Percentiles rank a stretch among this genome's conserved stretches.
Conservation (phyloP, 345 rosid genomes). For the Rhodamnia argentea region DNA sequence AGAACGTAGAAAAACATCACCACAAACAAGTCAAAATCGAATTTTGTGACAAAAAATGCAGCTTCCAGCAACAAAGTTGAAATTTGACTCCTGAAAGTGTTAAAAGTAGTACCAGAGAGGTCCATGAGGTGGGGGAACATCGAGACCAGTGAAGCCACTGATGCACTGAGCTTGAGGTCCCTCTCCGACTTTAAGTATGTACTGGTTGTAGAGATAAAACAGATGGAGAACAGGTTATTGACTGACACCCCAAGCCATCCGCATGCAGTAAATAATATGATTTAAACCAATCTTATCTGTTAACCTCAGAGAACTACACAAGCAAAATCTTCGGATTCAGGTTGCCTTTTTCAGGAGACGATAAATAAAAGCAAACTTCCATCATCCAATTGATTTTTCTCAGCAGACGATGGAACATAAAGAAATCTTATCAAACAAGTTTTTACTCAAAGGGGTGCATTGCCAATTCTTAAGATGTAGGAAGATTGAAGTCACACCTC, state of each 20-base stretch:
- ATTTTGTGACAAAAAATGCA: not conserved
- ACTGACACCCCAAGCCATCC: not conserved
- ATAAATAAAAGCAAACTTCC: not conserved
- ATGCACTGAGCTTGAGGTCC: constrained; percentile 77
- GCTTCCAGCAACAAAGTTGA: not conserved
- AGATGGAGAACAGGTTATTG: not conserved
- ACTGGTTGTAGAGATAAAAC: constrained; percentile 25
- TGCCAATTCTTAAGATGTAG: not conserved
- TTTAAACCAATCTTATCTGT: not conserved
- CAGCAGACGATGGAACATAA: not conserved
- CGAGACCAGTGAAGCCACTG: constrained; percentile 79
- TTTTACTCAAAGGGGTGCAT: not conserved
- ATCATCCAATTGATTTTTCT: not conserved
- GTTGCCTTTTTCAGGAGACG: not conserved
- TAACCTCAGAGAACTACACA: not conserved
- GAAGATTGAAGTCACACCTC: constrained; percentile 28
- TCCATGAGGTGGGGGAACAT: constrained; percentile 84
- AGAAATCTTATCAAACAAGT: not conserved
- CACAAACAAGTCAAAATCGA: not conserved
- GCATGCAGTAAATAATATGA: not conserved
- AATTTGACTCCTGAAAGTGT: not conserved
- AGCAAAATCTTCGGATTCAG: not conserved
- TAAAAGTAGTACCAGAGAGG: constrained; percentile 63
- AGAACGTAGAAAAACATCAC: not conserved
- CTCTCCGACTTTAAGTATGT: constrained; percentile 76